Conservation (phyloP, 2,329 filamentous ascomycete species). For the Pseudogymnoascus sp. region DNA sequence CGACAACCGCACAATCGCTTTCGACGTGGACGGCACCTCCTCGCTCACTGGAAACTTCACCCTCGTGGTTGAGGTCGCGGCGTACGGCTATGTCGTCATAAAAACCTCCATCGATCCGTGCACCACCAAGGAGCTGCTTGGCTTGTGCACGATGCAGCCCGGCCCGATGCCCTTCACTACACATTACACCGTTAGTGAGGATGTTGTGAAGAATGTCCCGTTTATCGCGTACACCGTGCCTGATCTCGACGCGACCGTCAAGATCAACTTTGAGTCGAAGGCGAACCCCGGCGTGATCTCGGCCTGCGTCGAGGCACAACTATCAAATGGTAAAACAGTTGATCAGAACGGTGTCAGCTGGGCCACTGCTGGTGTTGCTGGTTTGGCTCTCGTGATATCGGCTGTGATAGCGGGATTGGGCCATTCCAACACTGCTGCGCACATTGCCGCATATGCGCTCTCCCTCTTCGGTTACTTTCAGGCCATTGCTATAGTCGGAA, state of each 20-base stretch:
- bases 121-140: conserved; percentile 50
- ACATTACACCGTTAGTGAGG: conserved; percentile 49
- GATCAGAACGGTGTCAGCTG: conserved; percentile 83
- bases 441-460: conserved; percentile 86
- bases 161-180: conserved; percentile 72
- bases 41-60: conserved; percentile 74
- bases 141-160: conserved; percentile 85
- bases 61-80: conserved; percentile 66
- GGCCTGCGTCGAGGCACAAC: conserved; percentile 77
- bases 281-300: conserved; percentile 44
- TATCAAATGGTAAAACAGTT: conserved; percentile 90
- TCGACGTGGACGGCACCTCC: conserved; percentile 74
- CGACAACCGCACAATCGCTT: conserved; percentile 59
- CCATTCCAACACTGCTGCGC: conserved; percentile 87
- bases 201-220: conserved; percentile 59
- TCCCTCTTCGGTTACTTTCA: conserved; percentile 94
- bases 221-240: conserved; percentile 82
- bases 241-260: conserved; percentile 80
- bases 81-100: conserved; percentile 72
- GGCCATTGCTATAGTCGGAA: conserved; percentile 81
- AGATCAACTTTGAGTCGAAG: conserved; percentile 59
- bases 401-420: conserved; percentile 84
- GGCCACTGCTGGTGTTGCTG: conserved; percentile 80
- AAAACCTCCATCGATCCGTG: conserved; percentile 68
- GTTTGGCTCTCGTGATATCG: conserved; percentile 72